A percentile compares a stretch with the other conserved stretches of the same genome.
These are phyloP conservation scores for Coprinopsis marcescibilis DNA, from an alignment of 768 basidiomycete genomes.

Conservation along the genomic window DNA sequence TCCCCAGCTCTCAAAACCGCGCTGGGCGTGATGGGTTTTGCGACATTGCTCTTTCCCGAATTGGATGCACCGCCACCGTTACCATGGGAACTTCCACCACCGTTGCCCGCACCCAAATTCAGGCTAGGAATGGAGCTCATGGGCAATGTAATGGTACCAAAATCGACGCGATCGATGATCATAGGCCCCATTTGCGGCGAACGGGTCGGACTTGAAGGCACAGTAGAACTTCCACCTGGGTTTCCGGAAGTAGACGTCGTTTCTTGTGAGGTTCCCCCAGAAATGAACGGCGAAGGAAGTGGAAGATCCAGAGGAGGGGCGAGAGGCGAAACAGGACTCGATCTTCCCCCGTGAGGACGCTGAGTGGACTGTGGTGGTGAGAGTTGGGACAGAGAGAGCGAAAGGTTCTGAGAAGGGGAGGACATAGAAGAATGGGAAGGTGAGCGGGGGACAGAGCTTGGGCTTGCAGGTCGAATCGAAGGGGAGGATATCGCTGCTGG, in stretches of 20 bases:
- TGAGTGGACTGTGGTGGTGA: background rate
- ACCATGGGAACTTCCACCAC: background rate
- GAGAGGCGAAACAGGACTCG: constrained; percentile 2
- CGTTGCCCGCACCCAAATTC: constrained; percentile 1
- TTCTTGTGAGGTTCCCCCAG: no score
- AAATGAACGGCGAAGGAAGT: no score
- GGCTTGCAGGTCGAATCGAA: background rate
- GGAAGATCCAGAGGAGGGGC: background rate
- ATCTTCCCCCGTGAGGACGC: background rate
- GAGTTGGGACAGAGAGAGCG: constrained; percentile 2
- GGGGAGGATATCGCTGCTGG: background rate
- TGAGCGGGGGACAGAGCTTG: background rate
- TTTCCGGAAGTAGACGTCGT: no score
- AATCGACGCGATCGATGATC: constrained; percentile 9
- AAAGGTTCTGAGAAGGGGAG: no score
- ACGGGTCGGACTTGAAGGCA: background rate
- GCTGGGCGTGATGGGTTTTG: no score
- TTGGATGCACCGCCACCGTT: background rate
- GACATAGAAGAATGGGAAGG: background rate
- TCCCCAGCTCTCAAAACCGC: no score
- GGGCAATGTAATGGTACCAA: constrained; percentile 3
- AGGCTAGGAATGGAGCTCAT: background rate
- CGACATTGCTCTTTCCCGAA: no score
- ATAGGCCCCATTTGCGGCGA: constrained; percentile 5
- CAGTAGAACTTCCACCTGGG: background rate